Evolutionary conservation across 371 early-diverging fungal genomes (phyloP), one percentile per base, ranked within the genome.

Genomic region (Phascolomyces articulosus): DNA sequence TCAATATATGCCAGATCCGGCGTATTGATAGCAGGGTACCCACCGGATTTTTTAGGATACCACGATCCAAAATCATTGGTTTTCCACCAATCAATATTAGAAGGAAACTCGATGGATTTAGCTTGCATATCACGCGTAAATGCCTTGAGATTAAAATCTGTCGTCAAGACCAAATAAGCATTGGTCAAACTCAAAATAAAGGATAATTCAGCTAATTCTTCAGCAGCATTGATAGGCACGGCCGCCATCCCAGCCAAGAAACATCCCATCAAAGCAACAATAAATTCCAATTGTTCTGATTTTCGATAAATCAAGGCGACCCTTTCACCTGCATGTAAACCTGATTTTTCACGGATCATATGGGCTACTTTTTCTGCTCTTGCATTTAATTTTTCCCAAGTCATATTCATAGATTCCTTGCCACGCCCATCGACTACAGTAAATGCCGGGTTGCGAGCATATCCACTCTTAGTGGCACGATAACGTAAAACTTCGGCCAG

Each of bases 1-100:
- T 94, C 95, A 40, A 95, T 85, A 65, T 94, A 94, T 4, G 96
- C 96, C n/a, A 91, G 69, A 29, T 93, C 93, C 7, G 81, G 74
- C 4, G 69, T 60, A 10, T 62, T 64, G 55, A 78, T 74, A 1
- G 82, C 74, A 0, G 83, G 79, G 40, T 86, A 81, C 4, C 64
- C 69, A 49, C 70, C 60, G 0, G 75, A 73, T 28, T 87, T 86
- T 49, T 84, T 86, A 20, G 85, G 82, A 62, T 84, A 77, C 81
- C 85, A 84, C 8, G 78, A 70, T 0, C 90, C 90, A 56, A 90
- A 74, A 10, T 92, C 89, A 55, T 89, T 88, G 0, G 93, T 91
- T 59, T 91, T 90, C 85, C 87, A 87, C 93, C 93, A 95, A 13
- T 83, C 83, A 48, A 93, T 83, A 27, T 78, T 78, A 15, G 80